Percentiles rank a stretch among this genome's conserved stretches.
phyloP scores from a whole-genome alignment of 163 green algal genomes.

The Coccomyxa subellipsoidea region DNA sequence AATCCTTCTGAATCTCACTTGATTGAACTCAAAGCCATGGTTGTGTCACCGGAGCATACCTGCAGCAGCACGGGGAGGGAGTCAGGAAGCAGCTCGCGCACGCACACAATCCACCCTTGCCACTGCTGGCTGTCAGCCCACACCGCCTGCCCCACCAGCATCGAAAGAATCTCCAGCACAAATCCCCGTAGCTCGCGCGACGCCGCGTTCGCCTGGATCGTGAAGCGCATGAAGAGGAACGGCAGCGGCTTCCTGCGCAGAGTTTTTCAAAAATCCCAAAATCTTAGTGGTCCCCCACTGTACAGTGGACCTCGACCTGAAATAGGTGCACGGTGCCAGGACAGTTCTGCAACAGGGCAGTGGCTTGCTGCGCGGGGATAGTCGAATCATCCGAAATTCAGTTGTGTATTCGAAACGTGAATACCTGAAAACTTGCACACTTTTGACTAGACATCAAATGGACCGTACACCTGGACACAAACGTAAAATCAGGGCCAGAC shows the following conservation, averaged over 20 bases:
- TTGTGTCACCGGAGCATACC: neutral
- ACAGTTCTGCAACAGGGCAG: too few relatives aligned
- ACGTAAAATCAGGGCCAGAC: too few relatives aligned
- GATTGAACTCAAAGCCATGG: too few relatives aligned
- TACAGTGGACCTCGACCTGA: neutral
- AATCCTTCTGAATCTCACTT: too few relatives aligned
- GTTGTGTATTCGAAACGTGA: too few relatives aligned
- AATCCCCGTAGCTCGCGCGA: slow-evolving; percentile 53
- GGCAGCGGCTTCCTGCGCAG: slow-evolving; percentile 49
- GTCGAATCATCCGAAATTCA: neutral
- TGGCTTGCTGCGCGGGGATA: too few relatives aligned
- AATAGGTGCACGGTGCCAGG: too few relatives aligned
- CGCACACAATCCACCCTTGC: slow-evolving; percentile 70
- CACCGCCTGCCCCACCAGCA: slow-evolving; percentile 61
- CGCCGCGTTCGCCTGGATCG: slow-evolving; percentile 52
- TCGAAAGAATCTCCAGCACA: slow-evolving; percentile 58
- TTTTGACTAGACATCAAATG: too few relatives aligned
- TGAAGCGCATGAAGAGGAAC: slow-evolving; percentile 78
- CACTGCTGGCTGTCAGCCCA: slow-evolving; percentile 61
- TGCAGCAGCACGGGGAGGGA: slow-evolving; percentile 49
- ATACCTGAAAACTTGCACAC: too few relatives aligned
- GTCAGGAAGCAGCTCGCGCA: slow-evolving; percentile 46
- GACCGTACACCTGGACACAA: too few relatives aligned
- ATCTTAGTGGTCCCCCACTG: neutral
- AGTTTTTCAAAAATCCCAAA: neutral